Evolutionary conservation across 208 protist genomes (phyloP), one percentile per base, ranked within the genome.

Genomic region (Leishmania braziliensis): DNA sequence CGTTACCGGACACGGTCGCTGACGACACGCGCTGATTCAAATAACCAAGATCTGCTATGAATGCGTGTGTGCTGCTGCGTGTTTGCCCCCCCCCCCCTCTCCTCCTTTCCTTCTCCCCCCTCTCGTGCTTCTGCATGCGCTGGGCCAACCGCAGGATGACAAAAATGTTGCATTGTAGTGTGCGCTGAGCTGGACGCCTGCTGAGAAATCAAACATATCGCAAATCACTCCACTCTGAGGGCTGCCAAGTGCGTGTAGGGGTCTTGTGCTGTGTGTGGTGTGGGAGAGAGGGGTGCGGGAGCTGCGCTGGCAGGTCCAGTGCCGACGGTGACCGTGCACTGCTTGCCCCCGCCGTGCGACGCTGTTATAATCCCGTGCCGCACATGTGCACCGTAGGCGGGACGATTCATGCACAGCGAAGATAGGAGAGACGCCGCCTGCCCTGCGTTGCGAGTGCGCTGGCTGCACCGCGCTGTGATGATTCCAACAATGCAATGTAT

Each of bases 41-140:
- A 82, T 83, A 88, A 91, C 91, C 91, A 95, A 95, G 91, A 95
- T 95, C 89, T 93, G 90, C 90, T 91, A 95, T 95, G 90, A 93
- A 1, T 71, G 4, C 10, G 39, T 23, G 36, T 72, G 43, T 50
- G 43, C 39, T 71, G 50, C 5, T 46, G 75, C 46, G 75, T 53
- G 43, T 78, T 18, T 43, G 46, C 53, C 16, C 12, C 53, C 53
- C 53, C 16, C 39, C 16, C 2, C 9, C 53, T 1, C 53, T 56
- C 1, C 53, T 16, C n/a, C 68, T 1, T 50, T 20, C 36, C 50
- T 36, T 33, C 48, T 8, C 65, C 39, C 10, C 23, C 69, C 39
- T 1, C 69, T 10, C 20, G 26, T 3, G 69, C 43, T 23, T 54
- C 5, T 56, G 69, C 20, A 12, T 54, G 69, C 48, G 23, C 69